A percentile compares a stretch with the other conserved stretches of the same genome.
Evolutionary conservation across 768 basidiomycete species (phyloP).

Genomic region (Phylloporus sp.): DNA sequence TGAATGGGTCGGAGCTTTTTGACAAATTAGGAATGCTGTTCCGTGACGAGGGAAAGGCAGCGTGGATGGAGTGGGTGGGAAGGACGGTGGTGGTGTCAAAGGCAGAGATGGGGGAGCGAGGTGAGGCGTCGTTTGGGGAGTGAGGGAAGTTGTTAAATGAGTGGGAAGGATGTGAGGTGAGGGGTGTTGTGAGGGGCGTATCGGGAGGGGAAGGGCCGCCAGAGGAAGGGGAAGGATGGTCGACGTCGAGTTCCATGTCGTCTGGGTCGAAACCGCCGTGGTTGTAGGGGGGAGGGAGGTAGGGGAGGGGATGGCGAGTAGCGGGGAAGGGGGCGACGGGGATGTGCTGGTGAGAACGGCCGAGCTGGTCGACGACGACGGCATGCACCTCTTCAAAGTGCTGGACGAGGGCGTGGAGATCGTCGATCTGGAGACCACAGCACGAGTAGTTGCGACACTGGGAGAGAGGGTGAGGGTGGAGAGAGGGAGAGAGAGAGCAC

Average conservation of each 20-base stretch:
- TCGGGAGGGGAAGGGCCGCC: conserved; percentile 35
- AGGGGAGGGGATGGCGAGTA: conserved; percentile 18
- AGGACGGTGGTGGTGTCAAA: conserved; percentile 54
- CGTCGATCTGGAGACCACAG: conserved; percentile 73
- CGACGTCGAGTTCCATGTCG: conserved; percentile 76
- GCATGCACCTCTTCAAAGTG: conserved; percentile 92
- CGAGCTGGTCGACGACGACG: conserved; percentile 54
- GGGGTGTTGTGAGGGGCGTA: conserved; percentile 41
- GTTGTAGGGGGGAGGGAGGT: conserved; percentile 30
- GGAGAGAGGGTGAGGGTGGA: background rate
- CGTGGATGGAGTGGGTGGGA: conserved; percentile 38
- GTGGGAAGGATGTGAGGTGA: conserved; percentile 32
- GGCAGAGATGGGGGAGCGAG: conserved; percentile 38
- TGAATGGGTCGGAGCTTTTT: conserved; percentile 53
- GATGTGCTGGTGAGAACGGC: conserved; percentile 31
- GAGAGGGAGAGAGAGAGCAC: conserved; percentile 17
- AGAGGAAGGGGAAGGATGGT: conserved; percentile 52
- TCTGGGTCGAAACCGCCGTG: conserved; percentile 58
- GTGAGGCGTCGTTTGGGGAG: conserved; percentile 25
- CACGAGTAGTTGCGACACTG: conserved; percentile 87
- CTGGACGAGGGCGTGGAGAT: conserved; percentile 80
- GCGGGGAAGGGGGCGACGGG: conserved; percentile 31
- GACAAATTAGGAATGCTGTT: conserved; percentile 26
- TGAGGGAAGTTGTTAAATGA: conserved; percentile 31
- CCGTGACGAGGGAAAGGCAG: conserved; percentile 29